Base-by-base conservation (phyloP, 78 protist genomes). In the Pigoraptor vietnamica region DNA sequence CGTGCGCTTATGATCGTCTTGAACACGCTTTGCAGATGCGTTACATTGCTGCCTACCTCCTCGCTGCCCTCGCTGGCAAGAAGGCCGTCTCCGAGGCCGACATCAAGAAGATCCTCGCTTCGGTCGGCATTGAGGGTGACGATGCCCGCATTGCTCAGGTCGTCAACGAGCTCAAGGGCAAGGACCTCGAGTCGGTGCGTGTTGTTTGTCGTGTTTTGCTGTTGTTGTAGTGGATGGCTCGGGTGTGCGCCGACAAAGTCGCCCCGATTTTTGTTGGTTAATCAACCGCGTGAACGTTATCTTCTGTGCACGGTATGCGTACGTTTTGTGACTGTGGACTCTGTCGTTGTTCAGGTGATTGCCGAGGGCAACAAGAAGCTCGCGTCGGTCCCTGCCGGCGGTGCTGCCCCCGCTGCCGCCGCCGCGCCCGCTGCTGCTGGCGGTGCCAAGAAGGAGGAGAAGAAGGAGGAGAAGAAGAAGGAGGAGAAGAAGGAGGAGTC, bases 11-110 rank as follows among this genome's bases (percentile, higher is more conserved):
- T n/a, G n/a, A n/a, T n/a, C n/a, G n/a, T n/a, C n/a, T n/a, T n/a
- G n/a, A n/a, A n/a, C n/a, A n/a, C n/a, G n/a, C n/a, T n/a, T n/a
- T n/a, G n/a, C n/a, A n/a, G n/a, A 93, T 93, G 94, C 94, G 94
- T 82, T 88, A 94, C 95, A 19, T 94, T 40, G 98, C 98, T 10
- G 98, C 98, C 23, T 97, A 96, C 97, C 92, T 96, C 39, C 97
- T 97, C 40, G 95, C 95, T 86, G 35, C 86, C 39, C 95, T 94
- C 90, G 95, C 94, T 37, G 93, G 94, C 90, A 95, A 93, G 88
- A 91, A 19, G 39, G 14, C 24, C 37, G 96, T 96, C 88, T 23
- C 96, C 29, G 95, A 35, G 35, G 93, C 82, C 23, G 96, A 91
- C 56, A 84, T 97, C 48, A 91, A 92, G 92, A 84, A 89, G 89